These are phyloP conservation scores for Fusarium luffae DNA, from an alignment of 2,329 filamentous ascomycete genomes.

Conservation along the genomic window DNA sequence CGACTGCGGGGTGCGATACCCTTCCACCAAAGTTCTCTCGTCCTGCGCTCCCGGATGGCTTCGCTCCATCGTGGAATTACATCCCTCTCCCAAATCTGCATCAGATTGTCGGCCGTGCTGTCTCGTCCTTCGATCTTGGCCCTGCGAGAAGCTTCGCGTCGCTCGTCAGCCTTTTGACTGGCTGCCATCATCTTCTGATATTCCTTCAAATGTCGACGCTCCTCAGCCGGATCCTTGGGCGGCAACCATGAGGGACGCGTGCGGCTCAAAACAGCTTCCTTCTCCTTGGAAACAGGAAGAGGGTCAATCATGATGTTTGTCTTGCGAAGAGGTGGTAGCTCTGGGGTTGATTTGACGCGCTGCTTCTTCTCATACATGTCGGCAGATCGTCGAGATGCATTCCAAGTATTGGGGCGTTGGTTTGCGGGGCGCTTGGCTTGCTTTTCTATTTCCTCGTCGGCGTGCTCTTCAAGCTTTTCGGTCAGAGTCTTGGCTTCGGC, in stretches of 20 bases:
- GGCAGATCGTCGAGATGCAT: slow-evolving; percentile 49
- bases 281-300: slow-evolving; percentile 85
- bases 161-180: slow-evolving; percentile 69
- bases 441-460: slow-evolving; percentile 66
- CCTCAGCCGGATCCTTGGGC: slow-evolving; percentile 89
- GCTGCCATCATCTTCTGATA: slow-evolving; percentile 85
- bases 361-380: slow-evolving; percentile 58
- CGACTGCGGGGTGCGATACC: slow-evolving; percentile 78
- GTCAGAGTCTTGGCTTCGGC: slow-evolving; percentile 79
- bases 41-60: slow-evolving; percentile 74
- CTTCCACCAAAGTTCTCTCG: slow-evolving; percentile 84
- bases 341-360: slow-evolving; percentile 72
- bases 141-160: slow-evolving; percentile 64
- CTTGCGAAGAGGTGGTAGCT: slow-evolving; percentile 75
- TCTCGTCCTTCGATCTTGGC: slow-evolving; percentile 66
- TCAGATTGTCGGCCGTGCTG: slow-evolving; percentile 63
- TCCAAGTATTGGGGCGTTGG: slow-evolving; percentile 56
- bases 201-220: slow-evolving; percentile 86
- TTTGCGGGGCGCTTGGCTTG: slow-evolving; percentile 48
- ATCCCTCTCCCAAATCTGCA: slow-evolving; percentile 78
- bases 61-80: slow-evolving; percentile 80
- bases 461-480: slow-evolving; percentile 82
- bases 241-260: slow-evolving; percentile 87
- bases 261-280: slow-evolving; percentile 83
- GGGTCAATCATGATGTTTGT: slow-evolving; percentile 87